phyloP scores from a whole-genome alignment of 2,329 filamentous ascomycete genomes.

The Rasamsonia emersonii region DNA sequence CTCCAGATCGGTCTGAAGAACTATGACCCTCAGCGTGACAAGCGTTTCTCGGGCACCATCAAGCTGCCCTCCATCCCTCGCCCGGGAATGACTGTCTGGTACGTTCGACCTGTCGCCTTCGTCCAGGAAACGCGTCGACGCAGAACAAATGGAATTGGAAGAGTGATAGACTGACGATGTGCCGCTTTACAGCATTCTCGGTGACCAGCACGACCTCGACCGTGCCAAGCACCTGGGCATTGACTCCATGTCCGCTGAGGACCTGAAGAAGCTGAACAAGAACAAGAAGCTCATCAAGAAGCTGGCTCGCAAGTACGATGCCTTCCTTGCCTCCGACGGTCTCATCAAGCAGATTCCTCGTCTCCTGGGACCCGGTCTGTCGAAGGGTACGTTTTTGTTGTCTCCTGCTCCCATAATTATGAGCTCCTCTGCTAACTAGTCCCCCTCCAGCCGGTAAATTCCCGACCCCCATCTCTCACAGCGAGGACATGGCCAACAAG shows the following conservation, averaged over 20 bases:
- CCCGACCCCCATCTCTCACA: slow-evolving; percentile 95
- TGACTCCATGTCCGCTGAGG: slow-evolving; percentile 96
- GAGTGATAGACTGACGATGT: slow-evolving; percentile 4
- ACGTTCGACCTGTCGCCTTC: slow-evolving; percentile 24
- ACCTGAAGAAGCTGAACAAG: slow-evolving; percentile 99
- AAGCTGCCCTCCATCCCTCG: slow-evolving; percentile 86
- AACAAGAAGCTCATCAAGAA: slow-evolving; percentile 99
- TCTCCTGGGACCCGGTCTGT: slow-evolving; percentile 97
- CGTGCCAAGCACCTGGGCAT: slow-evolving; percentile 98
- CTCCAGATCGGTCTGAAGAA: slow-evolving; percentile 92
- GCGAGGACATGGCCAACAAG: slow-evolving; percentile 87
- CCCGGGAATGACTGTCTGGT: slow-evolving; percentile 83
- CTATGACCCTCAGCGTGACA: slow-evolving; percentile 99
- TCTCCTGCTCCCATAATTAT: slow-evolving; percentile 1
- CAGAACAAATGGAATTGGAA: neutral
- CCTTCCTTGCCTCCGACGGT: slow-evolving; percentile 92
- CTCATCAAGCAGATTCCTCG: slow-evolving; percentile 99
- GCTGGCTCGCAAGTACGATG: slow-evolving; percentile 99
- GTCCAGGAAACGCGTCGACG: slow-evolving; percentile 1
- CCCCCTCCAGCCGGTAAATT: slow-evolving; percentile 81
- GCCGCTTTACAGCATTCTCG: slow-evolving; percentile 54
- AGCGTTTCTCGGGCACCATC: slow-evolving; percentile 99
- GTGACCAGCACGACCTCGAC: slow-evolving; percentile 98
- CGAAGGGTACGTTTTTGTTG: slow-evolving; percentile 62
- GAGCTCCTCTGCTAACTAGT: slow-evolving; percentile 23